Conservation (phyloP, 2,329 filamentous ascomycete genomes). For the Coniochaeta ligniaria region DNA sequence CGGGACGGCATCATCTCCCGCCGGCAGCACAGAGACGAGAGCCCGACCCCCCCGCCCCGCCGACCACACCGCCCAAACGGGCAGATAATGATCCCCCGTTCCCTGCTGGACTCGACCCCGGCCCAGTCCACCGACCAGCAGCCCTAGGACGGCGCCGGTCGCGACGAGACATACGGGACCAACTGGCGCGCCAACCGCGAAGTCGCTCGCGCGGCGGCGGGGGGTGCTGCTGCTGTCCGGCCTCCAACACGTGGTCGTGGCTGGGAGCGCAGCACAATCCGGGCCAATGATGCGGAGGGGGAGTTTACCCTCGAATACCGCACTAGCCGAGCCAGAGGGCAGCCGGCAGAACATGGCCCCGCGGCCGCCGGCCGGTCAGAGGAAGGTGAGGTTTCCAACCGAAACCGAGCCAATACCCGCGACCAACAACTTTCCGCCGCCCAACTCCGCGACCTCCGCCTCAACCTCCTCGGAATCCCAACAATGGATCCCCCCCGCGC, state of each 20-base stretch:
- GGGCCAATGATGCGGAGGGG: background rate
- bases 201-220: background rate
- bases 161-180: background rate
- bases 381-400: background rate
- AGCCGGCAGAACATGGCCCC: background rate
- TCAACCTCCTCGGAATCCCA: background rate
- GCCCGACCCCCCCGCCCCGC: background rate
- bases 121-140: background rate
- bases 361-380: background rate
- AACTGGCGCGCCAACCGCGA: background rate
- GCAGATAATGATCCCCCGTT: background rate
- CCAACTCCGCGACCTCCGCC: background rate
- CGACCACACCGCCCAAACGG: background rate
- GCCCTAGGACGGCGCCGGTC: background rate
- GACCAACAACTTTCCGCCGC: background rate
- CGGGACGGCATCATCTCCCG: background rate
- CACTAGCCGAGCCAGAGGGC: background rate
- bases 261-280: background rate
- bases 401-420: no score
- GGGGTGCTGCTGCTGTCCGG: background rate
- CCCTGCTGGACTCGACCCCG: background rate
- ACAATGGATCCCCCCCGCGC: background rate
- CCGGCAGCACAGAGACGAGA: background rate
- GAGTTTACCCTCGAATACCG: background rate
- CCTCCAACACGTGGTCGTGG: background rate